Percentiles rank a stretch among this genome's conserved stretches.
Evolutionary conservation across 257 asterid species (phyloP).

Genomic region (Penstemon eatonii): DNA sequence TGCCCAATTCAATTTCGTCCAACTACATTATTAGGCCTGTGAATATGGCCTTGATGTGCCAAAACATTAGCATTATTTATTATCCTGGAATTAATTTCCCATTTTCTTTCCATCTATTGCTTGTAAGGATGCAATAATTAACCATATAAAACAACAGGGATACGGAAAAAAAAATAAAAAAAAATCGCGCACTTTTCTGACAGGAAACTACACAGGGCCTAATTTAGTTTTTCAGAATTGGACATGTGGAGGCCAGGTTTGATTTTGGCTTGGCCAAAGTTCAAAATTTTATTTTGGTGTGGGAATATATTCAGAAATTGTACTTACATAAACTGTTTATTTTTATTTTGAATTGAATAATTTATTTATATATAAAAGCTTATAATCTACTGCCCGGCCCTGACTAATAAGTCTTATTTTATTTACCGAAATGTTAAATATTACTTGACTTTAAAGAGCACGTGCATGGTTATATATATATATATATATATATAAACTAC

Average conservation of each 20-base stretch:
- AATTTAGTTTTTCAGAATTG: not conserved
- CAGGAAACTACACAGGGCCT: not conserved
- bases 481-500: too few relatives aligned
- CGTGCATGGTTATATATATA: too few relatives aligned
- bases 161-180: not conserved
- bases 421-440: too few relatives aligned
- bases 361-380: too few relatives aligned
- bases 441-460: too few relatives aligned
- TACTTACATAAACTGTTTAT: too few relatives aligned
- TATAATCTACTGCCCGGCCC: too few relatives aligned
- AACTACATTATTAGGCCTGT: conserved; percentile 37
- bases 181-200: not conserved
- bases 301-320: too few relatives aligned
- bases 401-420: too few relatives aligned
- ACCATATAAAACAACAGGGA: not conserved
- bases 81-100: not conserved
- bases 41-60: conserved; percentile 27
- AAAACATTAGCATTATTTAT: conserved; percentile 15
- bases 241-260: not conserved
- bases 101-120: not conserved
- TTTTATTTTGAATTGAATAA: too few relatives aligned
- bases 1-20: conserved; percentile 37
- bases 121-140: conserved; percentile 19
- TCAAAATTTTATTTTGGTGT: too few relatives aligned
- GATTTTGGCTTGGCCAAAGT: not conserved